A percentile compares a stretch with the other conserved stretches of the same genome.
Conservation (phyloP, 805 yeast genomes). For the Tetrapisispora namnaoensis region DNA sequence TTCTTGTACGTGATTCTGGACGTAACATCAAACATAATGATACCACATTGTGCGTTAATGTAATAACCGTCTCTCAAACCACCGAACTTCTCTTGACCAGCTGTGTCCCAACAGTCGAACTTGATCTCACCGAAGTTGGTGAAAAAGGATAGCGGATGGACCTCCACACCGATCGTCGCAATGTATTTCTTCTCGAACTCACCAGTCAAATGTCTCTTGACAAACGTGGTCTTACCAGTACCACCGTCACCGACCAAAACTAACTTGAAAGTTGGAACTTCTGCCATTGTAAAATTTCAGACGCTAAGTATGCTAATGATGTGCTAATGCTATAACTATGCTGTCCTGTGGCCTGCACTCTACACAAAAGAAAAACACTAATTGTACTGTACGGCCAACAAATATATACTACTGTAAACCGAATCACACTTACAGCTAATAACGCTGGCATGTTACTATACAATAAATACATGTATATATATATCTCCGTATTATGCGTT, state of each 20-base stretch:
- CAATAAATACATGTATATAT: too few species aligned
- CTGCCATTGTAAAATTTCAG: slow-evolving; percentile 16
- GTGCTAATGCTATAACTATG: neutral
- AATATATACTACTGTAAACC: too few species aligned
- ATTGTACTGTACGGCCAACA: too few species aligned
- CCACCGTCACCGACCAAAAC: slow-evolving; percentile 99
- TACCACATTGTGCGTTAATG: slow-evolving; percentile 99
- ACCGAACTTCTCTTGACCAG: slow-evolving; percentile 99
- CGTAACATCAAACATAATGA: slow-evolving; percentile 99
- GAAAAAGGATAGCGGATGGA: slow-evolving; percentile 95
- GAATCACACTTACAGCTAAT: too few species aligned
- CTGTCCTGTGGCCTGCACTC: neutral
- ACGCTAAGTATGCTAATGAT: too few species aligned
- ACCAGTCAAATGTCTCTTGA: slow-evolving; percentile 98
- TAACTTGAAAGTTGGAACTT: slow-evolving; percentile 94
- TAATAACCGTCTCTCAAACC: slow-evolving; percentile 99
- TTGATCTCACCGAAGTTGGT: slow-evolving; percentile 98
- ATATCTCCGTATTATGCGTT: too few species aligned
- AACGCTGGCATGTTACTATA: too few species aligned
- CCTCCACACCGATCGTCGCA: slow-evolving; percentile 99
- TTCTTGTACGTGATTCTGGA: slow-evolving; percentile 99
- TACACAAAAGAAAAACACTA: neutral
- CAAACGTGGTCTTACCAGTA: slow-evolving; percentile 99
- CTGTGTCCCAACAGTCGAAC: slow-evolving; percentile 99
- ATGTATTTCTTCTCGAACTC: slow-evolving; percentile 98